A percentile compares a stretch with the other conserved stretches of the same genome.
Evolutionary conservation across 176 grass and related monocot species (phyloP).

Genomic region (Avena insularis): DNA sequence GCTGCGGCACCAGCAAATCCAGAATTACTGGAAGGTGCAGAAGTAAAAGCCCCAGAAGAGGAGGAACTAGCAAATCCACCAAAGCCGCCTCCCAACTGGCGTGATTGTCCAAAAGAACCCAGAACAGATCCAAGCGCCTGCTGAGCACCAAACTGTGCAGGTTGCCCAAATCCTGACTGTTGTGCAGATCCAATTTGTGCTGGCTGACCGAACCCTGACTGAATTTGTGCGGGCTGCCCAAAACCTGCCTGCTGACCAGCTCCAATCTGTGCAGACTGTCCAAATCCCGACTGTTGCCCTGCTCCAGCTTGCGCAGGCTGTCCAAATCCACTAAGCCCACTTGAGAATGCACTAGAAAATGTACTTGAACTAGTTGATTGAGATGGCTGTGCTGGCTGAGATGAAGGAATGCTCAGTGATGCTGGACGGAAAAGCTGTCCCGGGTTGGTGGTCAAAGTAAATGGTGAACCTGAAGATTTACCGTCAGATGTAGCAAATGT

Average conservation of each 20-base stretch:
- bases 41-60: slow-evolving; percentile 59
- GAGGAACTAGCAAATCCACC: slow-evolving; percentile 40
- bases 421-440: slow-evolving; percentile 81
- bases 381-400: slow-evolving; percentile 66
- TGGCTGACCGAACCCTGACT: slow-evolving; percentile 76
- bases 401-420: slow-evolving; percentile 80
- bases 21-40: slow-evolving; percentile 52
- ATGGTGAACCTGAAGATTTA: slow-evolving; percentile 49
- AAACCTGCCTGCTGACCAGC: slow-evolving; percentile 74
- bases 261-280: slow-evolving; percentile 68
- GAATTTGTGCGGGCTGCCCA: slow-evolving; percentile 76
- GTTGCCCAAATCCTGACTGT: slow-evolving; percentile 75
- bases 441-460: slow-evolving; percentile 67
- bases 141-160: slow-evolving; percentile 75
- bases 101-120: slow-evolving; percentile 94
- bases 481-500: slow-evolving; percentile 64
- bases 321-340: slow-evolving; percentile 87
- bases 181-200: slow-evolving; percentile 60
- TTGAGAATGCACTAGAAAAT: slow-evolving; percentile 66
- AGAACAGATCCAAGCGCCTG: slow-evolving; percentile 92
- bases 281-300: slow-evolving; percentile 70
- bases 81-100: slow-evolving; percentile 77
- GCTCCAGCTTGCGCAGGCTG: slow-evolving; percentile 69
- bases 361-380: slow-evolving; percentile 61
- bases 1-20: slow-evolving; percentile 74